Evolutionary conservation across 106 monocot genomes (phyloP), one percentile per base, ranked within the genome.

Genomic region (Dendrobium huoshanense): DNA sequence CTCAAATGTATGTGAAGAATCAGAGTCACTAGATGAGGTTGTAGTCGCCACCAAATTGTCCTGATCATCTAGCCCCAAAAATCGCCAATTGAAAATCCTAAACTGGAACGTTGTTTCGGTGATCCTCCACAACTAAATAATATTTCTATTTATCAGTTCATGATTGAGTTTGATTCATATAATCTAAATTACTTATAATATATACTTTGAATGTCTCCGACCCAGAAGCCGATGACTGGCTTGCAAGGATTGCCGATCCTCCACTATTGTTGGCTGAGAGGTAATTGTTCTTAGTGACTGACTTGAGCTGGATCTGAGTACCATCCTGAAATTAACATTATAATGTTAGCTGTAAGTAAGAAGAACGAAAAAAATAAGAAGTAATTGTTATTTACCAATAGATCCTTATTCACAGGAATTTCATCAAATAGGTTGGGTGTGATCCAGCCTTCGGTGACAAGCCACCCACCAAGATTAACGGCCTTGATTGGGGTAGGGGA

Each of bases 401-500:
- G 48, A 79, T 89, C 84, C 41, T 84, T 86, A 84, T 89, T 89
- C 6, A 27, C 24, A 40, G 79, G 78, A 51, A 86, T 89, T 25
- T 76, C 77, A 72, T 86, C 82, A 37, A 89, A 89, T 45, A 86
- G 86, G 2, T 73, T 61, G 7, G 89, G 86, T 27, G 74, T 86
- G 19, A 89, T 89, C 89, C 83, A 86, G 2, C 86, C 89, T 40
- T 89, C 81, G 0, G 81, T 84, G 20, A 89, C 89, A 4, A 86
- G 81, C 89, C 88, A 88, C 2, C 83, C 88, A 33, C 85, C 88
- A 44, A 88, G 83, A 44, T 83, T 83, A 13, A 83, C 86, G 45
- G 89, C 81, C 64, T 72, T 85, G 44, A 85, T 61, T 64, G 51
- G 11, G 73, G 45, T 19, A 4, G 72, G 15, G 31, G 65, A 55